Conservation (phyloP, 2,329 filamentous ascomycete genomes). For the Ceratocystis eucalypticola region DNA sequence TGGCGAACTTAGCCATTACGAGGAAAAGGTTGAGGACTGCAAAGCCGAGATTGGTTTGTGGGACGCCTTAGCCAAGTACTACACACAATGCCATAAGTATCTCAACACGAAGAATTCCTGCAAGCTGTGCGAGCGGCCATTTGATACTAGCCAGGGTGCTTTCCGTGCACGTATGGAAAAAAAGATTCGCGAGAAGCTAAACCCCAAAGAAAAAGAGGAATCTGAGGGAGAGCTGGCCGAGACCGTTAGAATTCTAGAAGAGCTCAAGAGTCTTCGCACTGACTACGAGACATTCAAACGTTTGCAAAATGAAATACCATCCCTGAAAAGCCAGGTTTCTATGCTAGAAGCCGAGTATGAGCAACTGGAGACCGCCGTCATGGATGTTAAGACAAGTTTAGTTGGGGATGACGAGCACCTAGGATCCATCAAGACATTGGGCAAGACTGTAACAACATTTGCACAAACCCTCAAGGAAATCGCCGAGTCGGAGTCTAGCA, state of each 20-base stretch:
- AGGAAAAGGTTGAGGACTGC: conserved; percentile 45
- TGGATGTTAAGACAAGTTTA: conserved; percentile 54
- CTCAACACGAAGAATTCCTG: conserved; percentile 60
- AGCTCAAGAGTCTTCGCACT: conserved; percentile 47
- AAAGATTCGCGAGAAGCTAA: conserved; percentile 51
- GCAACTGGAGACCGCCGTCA: conserved; percentile 45
- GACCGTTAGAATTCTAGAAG: conserved; percentile 37
- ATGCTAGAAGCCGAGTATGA: conserved; percentile 49
- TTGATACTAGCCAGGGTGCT: conserved; percentile 46
- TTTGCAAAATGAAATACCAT: conserved; percentile 57
- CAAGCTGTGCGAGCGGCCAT: conserved; percentile 58
- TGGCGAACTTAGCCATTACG: conserved; percentile 37
- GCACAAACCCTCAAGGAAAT: conserved; percentile 60
- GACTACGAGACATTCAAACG: conserved; percentile 64
- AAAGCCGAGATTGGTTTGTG: conserved; percentile 57
- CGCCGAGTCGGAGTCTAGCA: conserved; percentile 54
- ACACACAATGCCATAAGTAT: conserved; percentile 50
- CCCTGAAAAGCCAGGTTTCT: conserved; percentile 49
- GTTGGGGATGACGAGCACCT: conserved; percentile 50
- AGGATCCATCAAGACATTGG: conserved; percentile 60
- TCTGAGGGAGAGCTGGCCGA: conserved; percentile 47
- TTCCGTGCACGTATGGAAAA: conserved; percentile 48
- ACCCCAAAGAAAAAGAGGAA: conserved; percentile 48
- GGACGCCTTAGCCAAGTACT: conserved; percentile 57
- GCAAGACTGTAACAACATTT: conserved; percentile 65